These are phyloP conservation scores for Sophora flavescens DNA, from an alignment of 306 rosid genomes.

Conservation along the genomic window DNA sequence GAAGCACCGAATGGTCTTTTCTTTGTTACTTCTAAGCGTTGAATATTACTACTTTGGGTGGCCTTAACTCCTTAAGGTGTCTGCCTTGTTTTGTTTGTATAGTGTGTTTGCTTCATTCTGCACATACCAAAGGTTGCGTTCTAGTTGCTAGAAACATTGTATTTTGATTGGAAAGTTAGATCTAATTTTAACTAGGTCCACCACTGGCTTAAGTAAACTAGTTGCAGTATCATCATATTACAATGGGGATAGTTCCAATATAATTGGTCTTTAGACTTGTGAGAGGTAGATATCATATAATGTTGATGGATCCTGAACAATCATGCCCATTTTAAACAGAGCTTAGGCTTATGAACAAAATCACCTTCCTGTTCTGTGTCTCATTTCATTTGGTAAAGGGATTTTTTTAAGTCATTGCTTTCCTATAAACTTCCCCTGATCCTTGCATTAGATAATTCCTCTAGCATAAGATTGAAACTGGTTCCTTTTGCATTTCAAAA, in stretches of 20 bases:
- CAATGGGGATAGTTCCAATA: not conserved
- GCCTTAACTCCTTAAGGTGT: not conserved
- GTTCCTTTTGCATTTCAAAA: not conserved
- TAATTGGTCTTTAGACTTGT: slow-evolving; percentile 1
- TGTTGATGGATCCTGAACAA: not conserved
- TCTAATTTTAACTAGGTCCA: not conserved
- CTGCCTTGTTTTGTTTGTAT: not conserved
- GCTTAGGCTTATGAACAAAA: slow-evolving; percentile 27
- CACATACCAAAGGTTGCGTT: slow-evolving; percentile 10
- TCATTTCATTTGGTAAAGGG: not conserved
- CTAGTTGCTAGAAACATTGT: not conserved
- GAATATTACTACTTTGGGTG: not conserved
- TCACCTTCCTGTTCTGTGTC: not conserved
- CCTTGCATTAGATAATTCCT: not conserved
- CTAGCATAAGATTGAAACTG: slow-evolving; percentile 18
- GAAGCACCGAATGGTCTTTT: slow-evolving; percentile 12
- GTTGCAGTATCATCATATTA: not conserved
- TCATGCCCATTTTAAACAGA: not conserved
- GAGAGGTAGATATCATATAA: not conserved
- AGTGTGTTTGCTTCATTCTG: slow-evolving; percentile 4
- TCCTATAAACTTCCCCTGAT: not conserved
- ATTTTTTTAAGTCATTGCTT: not conserved
- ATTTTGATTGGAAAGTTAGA: slow-evolving; percentile 2
- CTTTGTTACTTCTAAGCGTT: not conserved
- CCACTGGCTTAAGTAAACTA: not conserved